phyloP scores from a whole-genome alignment of 1,284 basidiomycete species.

The Testicularia cyperi region DNA sequence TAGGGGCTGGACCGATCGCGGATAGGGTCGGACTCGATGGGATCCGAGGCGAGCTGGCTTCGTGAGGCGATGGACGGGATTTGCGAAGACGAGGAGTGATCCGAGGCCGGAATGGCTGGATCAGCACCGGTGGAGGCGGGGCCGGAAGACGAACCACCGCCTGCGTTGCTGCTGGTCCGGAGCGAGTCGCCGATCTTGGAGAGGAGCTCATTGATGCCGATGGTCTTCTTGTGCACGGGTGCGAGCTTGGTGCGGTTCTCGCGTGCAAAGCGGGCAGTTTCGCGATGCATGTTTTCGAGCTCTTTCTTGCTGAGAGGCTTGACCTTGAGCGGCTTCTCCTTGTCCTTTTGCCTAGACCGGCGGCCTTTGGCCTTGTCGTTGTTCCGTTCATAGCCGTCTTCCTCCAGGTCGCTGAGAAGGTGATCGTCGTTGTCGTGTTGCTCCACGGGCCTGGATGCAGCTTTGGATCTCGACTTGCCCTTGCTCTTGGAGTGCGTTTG shows the following conservation, averaged over 20 bases:
- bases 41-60: conserved; percentile 32
- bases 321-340: conserved; percentile 14
- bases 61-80: conserved; percentile 29
- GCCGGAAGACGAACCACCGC: neutral
- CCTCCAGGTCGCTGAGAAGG: conserved; percentile 23
- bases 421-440: too few relatives aligned
- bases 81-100: conserved; percentile 25
- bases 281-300: conserved; percentile 46
- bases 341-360: conserved; percentile 12
- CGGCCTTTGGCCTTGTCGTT: conserved; percentile 18
- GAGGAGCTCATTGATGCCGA: conserved; percentile 42
- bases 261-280: conserved; percentile 46
- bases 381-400: conserved; percentile 8
- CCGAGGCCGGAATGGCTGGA: conserved; percentile 2
- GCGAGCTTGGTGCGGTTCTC: conserved; percentile 33
- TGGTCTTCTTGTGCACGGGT: conserved; percentile 32
- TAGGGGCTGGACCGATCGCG: conserved; percentile 17
- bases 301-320: conserved; percentile 50
- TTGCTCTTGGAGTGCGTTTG: neutral
- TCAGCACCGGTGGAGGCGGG: conserved; percentile 3
- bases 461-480: neutral
- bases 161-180: neutral
- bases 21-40: conserved; percentile 37
- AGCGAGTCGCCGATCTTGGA: conserved; percentile 29
- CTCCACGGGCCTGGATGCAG: too few relatives aligned